phyloP scores from a whole-genome alignment of 106 monocot species.

The Acorus gramineus region DNA sequence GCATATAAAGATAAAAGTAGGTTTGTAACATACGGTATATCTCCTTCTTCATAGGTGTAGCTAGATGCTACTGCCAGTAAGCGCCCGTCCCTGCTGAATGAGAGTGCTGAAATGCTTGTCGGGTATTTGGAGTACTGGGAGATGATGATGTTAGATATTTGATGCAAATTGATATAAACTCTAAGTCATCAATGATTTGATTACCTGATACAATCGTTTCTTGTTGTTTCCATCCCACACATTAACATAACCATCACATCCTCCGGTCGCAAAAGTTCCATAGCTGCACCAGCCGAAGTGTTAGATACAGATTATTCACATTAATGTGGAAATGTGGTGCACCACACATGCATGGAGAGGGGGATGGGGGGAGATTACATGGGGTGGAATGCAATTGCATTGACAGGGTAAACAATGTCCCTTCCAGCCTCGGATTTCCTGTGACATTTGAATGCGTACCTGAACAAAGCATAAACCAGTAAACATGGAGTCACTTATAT shows the following conservation, averaged over 20 bases:
- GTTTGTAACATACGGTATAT: slow-evolving; percentile 46
- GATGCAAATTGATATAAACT: not conserved
- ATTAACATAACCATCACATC: slow-evolving; percentile 96
- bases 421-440: slow-evolving; percentile 84
- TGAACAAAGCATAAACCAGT: slow-evolving; percentile 13
- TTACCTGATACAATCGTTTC: slow-evolving; percentile 95
- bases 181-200: not conserved
- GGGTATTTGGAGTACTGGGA: slow-evolving; percentile 83
- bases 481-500: not conserved
- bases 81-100: slow-evolving; percentile 86
- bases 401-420: slow-evolving; percentile 95
- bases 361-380: slow-evolving; percentile 34
- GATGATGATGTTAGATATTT: not conserved
- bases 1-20: not conserved
- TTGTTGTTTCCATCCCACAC: slow-evolving; percentile 99
- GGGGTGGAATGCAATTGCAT: slow-evolving; percentile 95
- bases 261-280: slow-evolving; percentile 98
- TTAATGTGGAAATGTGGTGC: not conserved
- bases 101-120: slow-evolving; percentile 78
- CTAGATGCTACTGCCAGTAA: slow-evolving; percentile 87
- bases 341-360: not conserved
- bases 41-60: slow-evolving; percentile 94
- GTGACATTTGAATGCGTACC: slow-evolving; percentile 98
- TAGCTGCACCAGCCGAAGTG: slow-evolving; percentile 37
- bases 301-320: not conserved